Evolutionary conservation across 257 asterid species (phyloP).

Genomic region (Lavandula angustifolia): DNA sequence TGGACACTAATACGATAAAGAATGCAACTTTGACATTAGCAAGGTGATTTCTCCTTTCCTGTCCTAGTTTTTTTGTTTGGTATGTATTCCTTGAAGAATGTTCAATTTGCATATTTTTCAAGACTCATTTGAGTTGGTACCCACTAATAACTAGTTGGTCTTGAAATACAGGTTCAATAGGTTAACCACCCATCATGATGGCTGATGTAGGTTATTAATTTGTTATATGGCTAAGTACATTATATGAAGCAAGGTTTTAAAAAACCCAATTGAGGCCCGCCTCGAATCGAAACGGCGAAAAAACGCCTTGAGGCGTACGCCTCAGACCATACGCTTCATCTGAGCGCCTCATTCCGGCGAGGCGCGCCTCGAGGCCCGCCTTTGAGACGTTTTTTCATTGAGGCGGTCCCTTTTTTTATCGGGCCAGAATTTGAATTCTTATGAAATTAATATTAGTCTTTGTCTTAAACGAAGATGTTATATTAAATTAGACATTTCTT

Average conservation of each 20-base stretch:
- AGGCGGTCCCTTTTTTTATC: too few relatives aligned
- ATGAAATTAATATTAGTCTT: too few relatives aligned
- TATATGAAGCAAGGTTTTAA: neutral
- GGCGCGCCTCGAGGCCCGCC: too few relatives aligned
- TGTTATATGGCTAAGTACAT: conserved; percentile 16
- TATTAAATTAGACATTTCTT: too few relatives aligned
- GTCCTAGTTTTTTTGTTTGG: neutral
- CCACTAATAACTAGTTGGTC: conserved; percentile 14
- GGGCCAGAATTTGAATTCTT: too few relatives aligned
- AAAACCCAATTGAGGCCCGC: too few relatives aligned
- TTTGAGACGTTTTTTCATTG: too few relatives aligned
- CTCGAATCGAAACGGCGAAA: too few relatives aligned
- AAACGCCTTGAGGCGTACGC: too few relatives aligned
- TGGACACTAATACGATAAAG: conserved; percentile 55
- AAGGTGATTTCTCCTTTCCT: conserved; percentile 51
- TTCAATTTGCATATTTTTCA: neutral
- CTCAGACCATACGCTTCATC: too few relatives aligned
- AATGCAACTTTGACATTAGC: conserved; percentile 54
- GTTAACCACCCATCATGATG: neutral
- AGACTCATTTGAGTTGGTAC: conserved; percentile 1
- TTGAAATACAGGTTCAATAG: conserved; percentile 4
- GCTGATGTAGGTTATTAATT: conserved; percentile 16
- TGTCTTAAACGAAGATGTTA: too few relatives aligned
- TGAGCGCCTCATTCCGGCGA: too few relatives aligned
- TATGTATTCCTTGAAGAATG: neutral